Conservation (phyloP, 805 yeast genomes). For the Lachancea sp. region DNA sequence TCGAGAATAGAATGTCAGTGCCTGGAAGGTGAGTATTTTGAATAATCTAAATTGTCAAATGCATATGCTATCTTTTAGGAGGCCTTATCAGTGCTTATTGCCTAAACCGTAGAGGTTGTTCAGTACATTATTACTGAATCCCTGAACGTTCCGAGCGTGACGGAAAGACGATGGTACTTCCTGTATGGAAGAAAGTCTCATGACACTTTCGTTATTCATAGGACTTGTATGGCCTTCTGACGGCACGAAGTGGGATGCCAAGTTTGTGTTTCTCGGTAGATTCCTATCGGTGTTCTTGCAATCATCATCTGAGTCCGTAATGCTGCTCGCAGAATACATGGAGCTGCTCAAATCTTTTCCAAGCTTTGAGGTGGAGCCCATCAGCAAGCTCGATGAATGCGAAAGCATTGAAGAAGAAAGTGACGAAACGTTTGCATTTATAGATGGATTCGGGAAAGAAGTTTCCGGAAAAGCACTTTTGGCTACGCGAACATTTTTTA, state of each 20-base stretch:
- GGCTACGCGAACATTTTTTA: constrained; percentile 19
- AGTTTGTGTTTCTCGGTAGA: neutral
- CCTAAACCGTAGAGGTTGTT: constrained; percentile 17
- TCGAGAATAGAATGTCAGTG: neutral
- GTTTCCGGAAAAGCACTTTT: neutral
- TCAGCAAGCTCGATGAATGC: constrained; percentile 4
- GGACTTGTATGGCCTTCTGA: constrained; percentile 5
- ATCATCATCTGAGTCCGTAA: constrained; percentile 6
- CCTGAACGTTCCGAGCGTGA: constrained; percentile 7
- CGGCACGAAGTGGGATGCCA: neutral
- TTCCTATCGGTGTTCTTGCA: neutral
- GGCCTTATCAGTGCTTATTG: neutral
- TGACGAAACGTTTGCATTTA: constrained; percentile 4
- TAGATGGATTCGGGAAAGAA: neutral
- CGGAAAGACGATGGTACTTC: constrained; percentile 1
- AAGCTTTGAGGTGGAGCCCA: neutral
- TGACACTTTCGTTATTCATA: constrained; percentile 7
- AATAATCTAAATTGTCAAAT: neutral
- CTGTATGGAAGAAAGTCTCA: constrained; percentile 5
- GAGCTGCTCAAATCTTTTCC: neutral
- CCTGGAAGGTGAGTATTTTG: neutral
- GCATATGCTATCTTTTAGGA: neutral
- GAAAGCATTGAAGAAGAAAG: constrained; percentile 5
- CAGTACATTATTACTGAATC: constrained; percentile 15
- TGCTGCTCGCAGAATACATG: constrained; percentile 1